Base-by-base conservation (phyloP, 306 rosid genomes). In the Elaeagnus macrophylla region DNA sequence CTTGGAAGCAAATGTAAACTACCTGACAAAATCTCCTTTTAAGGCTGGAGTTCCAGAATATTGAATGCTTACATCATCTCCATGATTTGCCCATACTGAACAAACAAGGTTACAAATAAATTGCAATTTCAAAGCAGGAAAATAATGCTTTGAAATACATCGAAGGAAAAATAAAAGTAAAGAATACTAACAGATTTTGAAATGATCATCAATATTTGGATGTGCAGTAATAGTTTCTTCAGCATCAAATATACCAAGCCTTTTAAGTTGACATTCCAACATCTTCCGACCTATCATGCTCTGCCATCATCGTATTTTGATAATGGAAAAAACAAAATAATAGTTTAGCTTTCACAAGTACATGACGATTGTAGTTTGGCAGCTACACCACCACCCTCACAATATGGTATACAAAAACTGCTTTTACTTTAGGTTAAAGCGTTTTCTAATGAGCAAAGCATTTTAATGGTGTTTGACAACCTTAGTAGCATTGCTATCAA, bases 61-160 rank as follows among this genome's bases (percentile, higher is more conserved):
- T 57, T 91, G 99, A 65, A 71, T 57, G 74, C 99, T 91, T 62
- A 84, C 36, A 65, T 91, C 99, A 78, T 91, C 99, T 54, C 99
- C 99, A 64, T 91, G 99, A 73, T 91, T 79, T 66, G 99, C 96
- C 96, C 99, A 91, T 81, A 87, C 96, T 91, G 79, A 52, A n/a
- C n/a, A n/a, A n/a, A n/a, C n/a, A n/a, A 25, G 32, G 32, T 25
- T 25, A 25, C 32, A 64, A 55, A 8, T 39, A 56, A 54, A 56
- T 60, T 51, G 50, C 50, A 57, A 47, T 7, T 47, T 64, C 32
- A 37, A 65, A 51, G 47, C 37, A n/a, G n/a, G n/a, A n/a, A n/a
- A n/a, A n/a, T n/a, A n/a, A n/a, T n/a, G n/a, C n/a, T n/a, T n/a
- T n/a, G n/a, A n/a, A n/a, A n/a, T n/a, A n/a, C n/a, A n/a, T n/a